Percentiles rank a stretch among this genome's conserved stretches.
phyloP scores from a whole-genome alignment of 2,329 filamentous ascomycete genomes.

The Pseudopithomyces maydicus region DNA sequence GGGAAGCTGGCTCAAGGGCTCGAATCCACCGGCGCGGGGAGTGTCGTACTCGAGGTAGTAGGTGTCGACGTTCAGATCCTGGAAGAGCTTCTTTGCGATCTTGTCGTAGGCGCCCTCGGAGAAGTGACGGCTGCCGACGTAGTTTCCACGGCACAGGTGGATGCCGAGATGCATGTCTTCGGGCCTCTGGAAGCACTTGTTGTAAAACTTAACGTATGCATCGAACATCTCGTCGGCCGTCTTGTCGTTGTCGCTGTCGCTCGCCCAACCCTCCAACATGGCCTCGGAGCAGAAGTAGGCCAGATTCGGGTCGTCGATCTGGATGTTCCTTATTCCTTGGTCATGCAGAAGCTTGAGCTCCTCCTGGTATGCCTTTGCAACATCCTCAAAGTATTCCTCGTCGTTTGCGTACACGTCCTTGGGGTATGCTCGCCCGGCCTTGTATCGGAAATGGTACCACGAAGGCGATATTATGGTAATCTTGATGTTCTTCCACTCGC shows the following conservation, averaged over 20 bases:
- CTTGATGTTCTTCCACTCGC: slow-evolving; percentile 69
- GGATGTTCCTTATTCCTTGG: slow-evolving; percentile 53
- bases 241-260: slow-evolving; percentile 69
- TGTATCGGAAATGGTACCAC: slow-evolving; percentile 72
- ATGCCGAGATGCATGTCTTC: slow-evolving; percentile 76
- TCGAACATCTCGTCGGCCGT: slow-evolving; percentile 73
- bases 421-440: slow-evolving; percentile 55
- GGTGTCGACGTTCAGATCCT: slow-evolving; percentile 47
- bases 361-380: slow-evolving; percentile 53
- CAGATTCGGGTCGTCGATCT: slow-evolving; percentile 56
- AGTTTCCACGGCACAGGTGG: slow-evolving; percentile 68
- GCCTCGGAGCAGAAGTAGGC: slow-evolving; percentile 48
- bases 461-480: slow-evolving; percentile 70
- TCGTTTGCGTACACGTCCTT: slow-evolving; percentile 53
- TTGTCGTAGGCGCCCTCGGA: slow-evolving; percentile 54
- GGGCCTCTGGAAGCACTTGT: slow-evolving; percentile 68
- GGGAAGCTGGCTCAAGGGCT: slow-evolving; percentile 51
- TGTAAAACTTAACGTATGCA: slow-evolving; percentile 78
- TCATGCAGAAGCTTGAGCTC: slow-evolving; percentile 54
- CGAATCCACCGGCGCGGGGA: slow-evolving; percentile 54
- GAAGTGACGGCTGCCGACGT: slow-evolving; percentile 53
- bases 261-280: slow-evolving; percentile 50
- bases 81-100: slow-evolving; percentile 51
- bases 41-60: slow-evolving; percentile 55
- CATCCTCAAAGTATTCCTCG: slow-evolving; percentile 54